Conservation (phyloP, 495 filamentous ascomycete genomes). For the Trichocladium uniseriatum region DNA sequence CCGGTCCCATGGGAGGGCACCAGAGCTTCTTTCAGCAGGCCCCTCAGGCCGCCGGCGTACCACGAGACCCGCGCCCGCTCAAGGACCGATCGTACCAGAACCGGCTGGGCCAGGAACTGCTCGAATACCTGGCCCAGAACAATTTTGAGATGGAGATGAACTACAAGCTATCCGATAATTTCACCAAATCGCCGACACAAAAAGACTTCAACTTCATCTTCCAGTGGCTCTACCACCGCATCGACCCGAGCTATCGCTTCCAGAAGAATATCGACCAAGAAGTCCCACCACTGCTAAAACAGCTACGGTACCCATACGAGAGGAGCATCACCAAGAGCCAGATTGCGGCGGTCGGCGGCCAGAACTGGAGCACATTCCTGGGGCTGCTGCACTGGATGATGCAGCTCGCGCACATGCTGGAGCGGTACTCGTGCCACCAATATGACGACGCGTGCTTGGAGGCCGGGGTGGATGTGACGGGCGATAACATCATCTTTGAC, state of each 20-base stretch:
- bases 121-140: conserved; percentile 82
- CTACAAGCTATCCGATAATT: conserved; percentile 75
- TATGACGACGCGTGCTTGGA: conserved; percentile 85
- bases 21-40: conserved; percentile 90
- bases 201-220: conserved; percentile 97
- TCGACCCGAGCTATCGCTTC: conserved; percentile 88
- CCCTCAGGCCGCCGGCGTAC: conserved; percentile 66
- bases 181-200: conserved; percentile 85
- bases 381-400: conserved; percentile 98
- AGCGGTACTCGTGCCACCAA: conserved; percentile 58
- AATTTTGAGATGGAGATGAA: conserved; percentile 98
- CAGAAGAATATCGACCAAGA: conserved; percentile 89
- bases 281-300: conserved; percentile 81
- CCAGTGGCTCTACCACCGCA: conserved; percentile 91
- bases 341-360: conserved; percentile 84
- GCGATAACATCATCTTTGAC: conserved; percentile 85
- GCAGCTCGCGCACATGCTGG: conserved; percentile 88
- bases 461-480: conserved; percentile 73
- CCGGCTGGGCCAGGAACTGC: conserved; percentile 75
- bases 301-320: conserved; percentile 88
- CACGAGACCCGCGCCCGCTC: conserved; percentile 81
- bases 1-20: conserved; percentile 47
- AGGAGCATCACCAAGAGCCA: conserved; percentile 91
- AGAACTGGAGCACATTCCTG: conserved; percentile 91
- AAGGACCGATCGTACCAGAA: conserved; percentile 70